A percentile compares a stretch with the other conserved stretches of the same genome.
Conservation (phyloP, 1,139 yeast species). For the Saccharomyces hybrid region DNA sequence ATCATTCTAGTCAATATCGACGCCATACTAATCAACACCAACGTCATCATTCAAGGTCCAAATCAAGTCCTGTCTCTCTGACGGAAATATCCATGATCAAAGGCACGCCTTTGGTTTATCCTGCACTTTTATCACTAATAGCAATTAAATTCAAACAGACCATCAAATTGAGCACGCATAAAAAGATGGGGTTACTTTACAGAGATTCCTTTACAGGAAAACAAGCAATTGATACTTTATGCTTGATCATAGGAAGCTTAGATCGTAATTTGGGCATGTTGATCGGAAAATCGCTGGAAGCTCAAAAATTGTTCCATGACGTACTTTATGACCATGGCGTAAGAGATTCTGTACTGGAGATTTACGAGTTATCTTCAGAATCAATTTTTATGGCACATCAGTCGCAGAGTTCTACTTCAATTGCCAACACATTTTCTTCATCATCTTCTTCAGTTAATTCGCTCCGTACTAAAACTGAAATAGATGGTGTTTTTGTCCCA, state of each 20-base stretch:
- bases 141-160: conserved; percentile 71
- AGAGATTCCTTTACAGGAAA: conserved; percentile 93
- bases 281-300: conserved; percentile 86
- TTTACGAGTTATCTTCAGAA: conserved; percentile 72
- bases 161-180: conserved; percentile 65
- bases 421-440: neutral
- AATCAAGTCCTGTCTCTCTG: neutral
- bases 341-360: conserved; percentile 79
- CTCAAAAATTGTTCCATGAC: conserved; percentile 90
- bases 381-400: conserved; percentile 25
- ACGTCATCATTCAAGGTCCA: conserved; percentile 4
- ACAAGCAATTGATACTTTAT: conserved; percentile 84
- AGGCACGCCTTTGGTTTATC: conserved; percentile 45
- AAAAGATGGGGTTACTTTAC: conserved; percentile 89
- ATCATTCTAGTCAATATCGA: neutral
- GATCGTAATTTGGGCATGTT: conserved; percentile 85
- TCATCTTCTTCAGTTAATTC: neutral
- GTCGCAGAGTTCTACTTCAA: conserved; percentile 6
- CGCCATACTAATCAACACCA: conserved; percentile 6
- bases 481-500: conserved; percentile 84
- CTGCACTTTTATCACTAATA: conserved; percentile 80
- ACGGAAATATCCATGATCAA: conserved; percentile 10
- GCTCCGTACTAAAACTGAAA: conserved; percentile 4
- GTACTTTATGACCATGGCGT: conserved; percentile 90
- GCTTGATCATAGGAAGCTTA: conserved; percentile 77